Conservation (phyloP, 257 asterid genomes). For the Scutellaria minor region DNA sequence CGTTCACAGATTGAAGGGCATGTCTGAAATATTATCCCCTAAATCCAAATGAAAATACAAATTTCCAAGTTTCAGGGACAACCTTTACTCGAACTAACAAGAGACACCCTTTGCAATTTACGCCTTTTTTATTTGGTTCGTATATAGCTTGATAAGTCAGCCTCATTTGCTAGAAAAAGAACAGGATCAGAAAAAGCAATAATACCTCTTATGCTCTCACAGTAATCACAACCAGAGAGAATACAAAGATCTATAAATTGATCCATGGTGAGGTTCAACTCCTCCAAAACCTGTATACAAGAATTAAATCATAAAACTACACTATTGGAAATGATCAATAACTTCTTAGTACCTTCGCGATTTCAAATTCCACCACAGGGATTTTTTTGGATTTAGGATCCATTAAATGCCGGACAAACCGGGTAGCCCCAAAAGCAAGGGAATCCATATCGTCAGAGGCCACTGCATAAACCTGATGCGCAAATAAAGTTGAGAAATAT, state of each 20-base stretch:
- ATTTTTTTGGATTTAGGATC: slow-evolving; percentile 89
- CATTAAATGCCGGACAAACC: slow-evolving; percentile 92
- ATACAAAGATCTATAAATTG: slow-evolving; percentile 96
- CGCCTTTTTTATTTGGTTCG: slow-evolving; percentile 7
- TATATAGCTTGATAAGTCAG: slow-evolving; percentile 20
- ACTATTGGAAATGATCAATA: slow-evolving; percentile 22
- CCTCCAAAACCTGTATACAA: slow-evolving; percentile 76
- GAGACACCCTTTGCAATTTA: background rate
- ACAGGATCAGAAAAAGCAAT: slow-evolving; percentile 17
- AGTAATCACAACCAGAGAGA: slow-evolving; percentile 95
- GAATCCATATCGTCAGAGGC: slow-evolving; percentile 99
- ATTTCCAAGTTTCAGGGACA: slow-evolving; percentile 9
- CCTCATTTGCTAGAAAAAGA: background rate
- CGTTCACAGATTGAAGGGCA: background rate
- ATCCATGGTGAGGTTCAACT: slow-evolving; percentile 81
- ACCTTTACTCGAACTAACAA: slow-evolving; percentile 21
- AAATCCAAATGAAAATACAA: background rate
- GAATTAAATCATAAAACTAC: slow-evolving; percentile 29
- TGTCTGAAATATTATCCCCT: background rate
- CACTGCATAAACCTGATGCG: slow-evolving; percentile 83
- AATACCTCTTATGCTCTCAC: slow-evolving; percentile 92
- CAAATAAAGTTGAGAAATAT: slow-evolving; percentile 31
- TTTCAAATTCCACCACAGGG: slow-evolving; percentile 90
- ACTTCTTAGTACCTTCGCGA: slow-evolving; percentile 61
- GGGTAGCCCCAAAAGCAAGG: slow-evolving; percentile 89